Conservation (phyloP, 352 stramenopile species). For the Achlya hypogyna region DNA sequence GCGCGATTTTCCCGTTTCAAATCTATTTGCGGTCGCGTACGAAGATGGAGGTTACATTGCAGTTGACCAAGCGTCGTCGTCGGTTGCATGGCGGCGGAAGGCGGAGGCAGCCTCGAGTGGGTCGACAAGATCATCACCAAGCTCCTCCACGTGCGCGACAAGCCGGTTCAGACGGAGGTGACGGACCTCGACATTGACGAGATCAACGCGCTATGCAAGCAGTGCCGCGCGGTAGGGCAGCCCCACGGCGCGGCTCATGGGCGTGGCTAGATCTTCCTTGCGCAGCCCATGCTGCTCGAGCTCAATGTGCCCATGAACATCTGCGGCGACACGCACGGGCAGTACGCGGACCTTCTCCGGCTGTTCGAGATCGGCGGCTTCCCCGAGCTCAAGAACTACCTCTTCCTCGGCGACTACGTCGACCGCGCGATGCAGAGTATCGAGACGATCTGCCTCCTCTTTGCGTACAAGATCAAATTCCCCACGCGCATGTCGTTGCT, state of each 20-base stretch:
- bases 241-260: background rate
- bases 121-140: slow-evolving; percentile 70
- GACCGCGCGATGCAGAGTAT: slow-evolving; percentile 94
- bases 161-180: slow-evolving; percentile 64
- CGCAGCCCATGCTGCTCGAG: slow-evolving; percentile 92
- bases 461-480: slow-evolving; percentile 99
- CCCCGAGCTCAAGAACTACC: slow-evolving; percentile 66
- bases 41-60: no score
- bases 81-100: slow-evolving; percentile 9
- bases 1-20: no score
- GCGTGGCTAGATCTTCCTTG: slow-evolving; percentile 84
- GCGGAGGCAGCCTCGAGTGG: slow-evolving; percentile 12
- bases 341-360: slow-evolving; percentile 85
- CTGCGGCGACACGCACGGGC: slow-evolving; percentile 73
- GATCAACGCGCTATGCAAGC: slow-evolving; percentile 66
- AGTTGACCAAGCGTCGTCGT: no score
- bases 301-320: slow-evolving; percentile 95
- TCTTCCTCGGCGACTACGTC: slow-evolving; percentile 88
- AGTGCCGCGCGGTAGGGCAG: slow-evolving; percentile 47
- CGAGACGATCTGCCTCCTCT: slow-evolving; percentile 96
- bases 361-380: slow-evolving; percentile 90
- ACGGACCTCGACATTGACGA: slow-evolving; percentile 72
- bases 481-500: slow-evolving; percentile 97
- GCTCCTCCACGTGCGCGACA: slow-evolving; percentile 62
- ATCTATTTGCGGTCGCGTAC: no score